Percentiles rank a stretch among this genome's conserved stretches.
Evolutionary conservation across 148 eudicot genomes (phyloP).

Genomic region (Silene uniflora): DNA sequence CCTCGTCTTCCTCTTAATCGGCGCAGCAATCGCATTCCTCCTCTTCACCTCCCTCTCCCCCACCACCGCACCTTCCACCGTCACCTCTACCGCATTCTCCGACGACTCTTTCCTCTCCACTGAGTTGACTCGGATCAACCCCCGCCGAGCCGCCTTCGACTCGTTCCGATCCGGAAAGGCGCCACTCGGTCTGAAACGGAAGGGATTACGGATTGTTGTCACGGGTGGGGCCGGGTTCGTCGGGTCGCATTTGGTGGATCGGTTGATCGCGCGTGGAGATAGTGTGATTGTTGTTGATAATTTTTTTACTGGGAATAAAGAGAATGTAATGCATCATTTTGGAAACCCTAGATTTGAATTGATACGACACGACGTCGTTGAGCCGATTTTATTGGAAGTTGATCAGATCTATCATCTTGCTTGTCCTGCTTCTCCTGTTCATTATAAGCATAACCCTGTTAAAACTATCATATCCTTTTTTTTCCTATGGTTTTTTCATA

Average conservation of each 20-base stretch:
- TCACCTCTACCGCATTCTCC: conserved; percentile 7
- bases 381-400: conserved; percentile 81
- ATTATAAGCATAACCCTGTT: conserved; percentile 94
- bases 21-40: conserved; percentile 61
- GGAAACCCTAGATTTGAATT: conserved; percentile 87
- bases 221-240: conserved; percentile 96
- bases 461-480: conserved; percentile 94
- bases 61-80: neutral
- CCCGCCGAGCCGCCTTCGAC: conserved; percentile 15
- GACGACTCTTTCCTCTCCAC: conserved; percentile 29
- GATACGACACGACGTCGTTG: conserved; percentile 96
- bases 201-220: conserved; percentile 80
- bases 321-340: conserved; percentile 86
- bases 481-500: neutral
- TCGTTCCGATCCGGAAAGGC: conserved; percentile 62
- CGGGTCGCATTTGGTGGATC: conserved; percentile 89
- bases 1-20: conserved; percentile 63
- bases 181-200: conserved; percentile 68
- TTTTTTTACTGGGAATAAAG: conserved; percentile 87
- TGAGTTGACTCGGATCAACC: conserved; percentile 26
- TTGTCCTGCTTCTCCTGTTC: conserved; percentile 98
- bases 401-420: conserved; percentile 98
- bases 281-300: conserved; percentile 95
- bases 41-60: conserved; percentile 46
- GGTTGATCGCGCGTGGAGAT: conserved; percentile 73